Conservation (phyloP, 495 filamentous ascomycete genomes). For the Pyrenula aspistea region DNA sequence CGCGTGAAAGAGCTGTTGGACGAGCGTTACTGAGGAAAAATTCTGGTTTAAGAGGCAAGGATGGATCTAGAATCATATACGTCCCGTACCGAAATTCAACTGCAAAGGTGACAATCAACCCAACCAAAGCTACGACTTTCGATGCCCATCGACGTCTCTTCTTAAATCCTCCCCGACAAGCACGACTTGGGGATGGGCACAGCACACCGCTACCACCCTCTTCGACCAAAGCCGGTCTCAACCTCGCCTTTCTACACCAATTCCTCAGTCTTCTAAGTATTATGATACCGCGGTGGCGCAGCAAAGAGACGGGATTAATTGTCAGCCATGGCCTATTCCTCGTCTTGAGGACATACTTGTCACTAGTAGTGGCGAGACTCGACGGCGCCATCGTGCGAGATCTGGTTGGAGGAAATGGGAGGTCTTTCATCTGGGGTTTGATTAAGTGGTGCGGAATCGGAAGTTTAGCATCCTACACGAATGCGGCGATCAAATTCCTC, state of each 20-base stretch:
- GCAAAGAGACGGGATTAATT: slow-evolving; percentile 86
- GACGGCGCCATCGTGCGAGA: slow-evolving; percentile 96
- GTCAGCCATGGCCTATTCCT: slow-evolving; percentile 58
- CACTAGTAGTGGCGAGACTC: slow-evolving; percentile 78
- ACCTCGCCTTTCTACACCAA: slow-evolving; percentile 96
- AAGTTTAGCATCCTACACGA: slow-evolving; percentile 76
- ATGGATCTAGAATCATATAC: slow-evolving; percentile 87
- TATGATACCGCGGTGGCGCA: slow-evolving; percentile 90
- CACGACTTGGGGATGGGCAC: slow-evolving; percentile 60
- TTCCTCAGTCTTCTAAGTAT: slow-evolving; percentile 91
- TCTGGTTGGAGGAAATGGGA: slow-evolving; percentile 87
- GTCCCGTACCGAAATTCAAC: slow-evolving; percentile 79
- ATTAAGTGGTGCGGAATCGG: slow-evolving; percentile 69
- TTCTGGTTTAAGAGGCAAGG: slow-evolving; percentile 82
- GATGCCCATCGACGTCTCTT: slow-evolving; percentile 92
- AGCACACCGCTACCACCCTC: slow-evolving; percentile 59
- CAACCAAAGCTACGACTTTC: slow-evolving; percentile 89
- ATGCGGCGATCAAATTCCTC: slow-evolving; percentile 96
- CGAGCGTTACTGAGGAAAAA: slow-evolving; percentile 74
- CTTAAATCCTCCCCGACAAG: slow-evolving; percentile 73
- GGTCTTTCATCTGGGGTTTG: slow-evolving; percentile 77
- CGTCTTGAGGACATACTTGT: slow-evolving; percentile 86
- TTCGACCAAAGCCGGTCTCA: slow-evolving; percentile 82
- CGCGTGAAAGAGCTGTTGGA: slow-evolving; percentile 68
- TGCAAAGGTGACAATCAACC: slow-evolving; percentile 80